These are phyloP conservation scores for Apiospora koreana DNA, from an alignment of 2,329 filamentous ascomycete genomes.

Conservation along the genomic window DNA sequence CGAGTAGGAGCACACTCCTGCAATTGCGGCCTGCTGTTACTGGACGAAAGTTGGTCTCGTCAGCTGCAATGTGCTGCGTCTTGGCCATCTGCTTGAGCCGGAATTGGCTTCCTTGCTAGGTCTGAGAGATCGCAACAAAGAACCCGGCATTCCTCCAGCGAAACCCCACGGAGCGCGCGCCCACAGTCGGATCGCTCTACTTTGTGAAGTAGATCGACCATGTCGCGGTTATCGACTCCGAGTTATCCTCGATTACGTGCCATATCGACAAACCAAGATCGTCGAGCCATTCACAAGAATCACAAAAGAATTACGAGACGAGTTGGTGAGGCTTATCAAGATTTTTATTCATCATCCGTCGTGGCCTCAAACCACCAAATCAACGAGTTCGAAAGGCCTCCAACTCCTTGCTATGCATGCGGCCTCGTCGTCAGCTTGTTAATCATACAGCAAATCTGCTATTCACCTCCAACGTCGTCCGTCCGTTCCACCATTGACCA, in stretches of 20 bases:
- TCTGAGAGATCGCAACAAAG: neutral
- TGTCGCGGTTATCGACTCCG: neutral
- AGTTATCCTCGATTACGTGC: neutral
- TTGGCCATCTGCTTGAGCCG: neutral
- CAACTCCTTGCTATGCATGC: conserved; percentile 12
- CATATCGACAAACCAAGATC: neutral
- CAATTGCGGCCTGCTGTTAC: neutral
- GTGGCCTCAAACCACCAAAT: conserved; percentile 11
- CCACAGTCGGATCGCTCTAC: neutral
- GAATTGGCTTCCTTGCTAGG: neutral
- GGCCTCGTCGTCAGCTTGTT: conserved; percentile 5
- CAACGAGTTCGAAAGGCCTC: neutral
- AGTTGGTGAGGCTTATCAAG: neutral
- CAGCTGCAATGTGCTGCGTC: neutral
- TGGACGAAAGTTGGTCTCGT: neutral
- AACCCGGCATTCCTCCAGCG: neutral
- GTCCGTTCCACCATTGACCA: neutral
- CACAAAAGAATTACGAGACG: neutral
- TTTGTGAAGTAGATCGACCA: neutral
- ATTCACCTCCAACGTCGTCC: neutral
- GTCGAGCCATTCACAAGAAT: neutral
- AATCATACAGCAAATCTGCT: conserved; percentile 7
- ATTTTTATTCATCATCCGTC: conserved; percentile 6
- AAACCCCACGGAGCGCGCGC: neutral
- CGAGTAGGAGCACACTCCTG: too few relatives aligned